These are phyloP conservation scores for Sanguinoderma infundibulare DNA, from an alignment of 1,284 basidiomycete species.

Conservation along the genomic window DNA sequence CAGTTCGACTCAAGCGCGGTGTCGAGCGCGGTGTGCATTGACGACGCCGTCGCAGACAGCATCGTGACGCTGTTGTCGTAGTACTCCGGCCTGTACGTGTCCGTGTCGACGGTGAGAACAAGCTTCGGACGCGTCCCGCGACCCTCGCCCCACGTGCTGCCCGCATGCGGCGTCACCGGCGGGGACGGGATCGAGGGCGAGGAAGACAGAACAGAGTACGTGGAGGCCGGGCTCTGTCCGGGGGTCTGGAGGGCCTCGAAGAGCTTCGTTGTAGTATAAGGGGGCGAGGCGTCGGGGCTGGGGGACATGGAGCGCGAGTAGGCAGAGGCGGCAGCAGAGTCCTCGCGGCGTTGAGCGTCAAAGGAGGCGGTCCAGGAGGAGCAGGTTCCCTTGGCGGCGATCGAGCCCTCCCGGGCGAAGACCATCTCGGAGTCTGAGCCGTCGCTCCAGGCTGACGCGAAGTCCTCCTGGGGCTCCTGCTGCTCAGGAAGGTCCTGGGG, in stretches of 20 bases:
- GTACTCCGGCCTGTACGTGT: slow-evolving; percentile 53
- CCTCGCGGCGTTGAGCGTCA: slow-evolving; percentile 23
- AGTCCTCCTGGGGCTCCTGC: slow-evolving; percentile 36
- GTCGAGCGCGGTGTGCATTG: slow-evolving; percentile 77
- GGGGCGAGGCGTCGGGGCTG: slow-evolving; percentile 28
- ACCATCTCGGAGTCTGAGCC: slow-evolving; percentile 69
- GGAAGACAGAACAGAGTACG: slow-evolving; percentile 36
- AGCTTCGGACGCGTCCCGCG: slow-evolving; percentile 42
- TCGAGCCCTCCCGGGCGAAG: slow-evolving; percentile 48
- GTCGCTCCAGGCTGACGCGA: slow-evolving; percentile 57
- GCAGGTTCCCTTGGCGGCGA: slow-evolving; percentile 35
- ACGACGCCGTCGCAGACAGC: slow-evolving; percentile 57
- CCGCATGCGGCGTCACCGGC: slow-evolving; percentile 49
- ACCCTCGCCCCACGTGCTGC: slow-evolving; percentile 41
- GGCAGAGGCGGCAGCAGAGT: slow-evolving; percentile 14
- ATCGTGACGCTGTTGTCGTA: slow-evolving; percentile 55
- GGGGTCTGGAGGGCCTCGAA: slow-evolving; percentile 31
- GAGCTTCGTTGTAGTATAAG: slow-evolving; percentile 32
- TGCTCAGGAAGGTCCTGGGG: slow-evolving; percentile 29
- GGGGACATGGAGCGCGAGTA: slow-evolving; percentile 36
- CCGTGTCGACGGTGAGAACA: slow-evolving; percentile 62
- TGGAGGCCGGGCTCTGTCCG: slow-evolving; percentile 33
- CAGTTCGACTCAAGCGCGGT: slow-evolving; percentile 61
- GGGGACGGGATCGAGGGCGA: slow-evolving; percentile 36
- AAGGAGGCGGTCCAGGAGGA: slow-evolving; percentile 45